Conservation (phyloP, 2,329 filamentous ascomycete species). For the Exserohilum turcica region DNA sequence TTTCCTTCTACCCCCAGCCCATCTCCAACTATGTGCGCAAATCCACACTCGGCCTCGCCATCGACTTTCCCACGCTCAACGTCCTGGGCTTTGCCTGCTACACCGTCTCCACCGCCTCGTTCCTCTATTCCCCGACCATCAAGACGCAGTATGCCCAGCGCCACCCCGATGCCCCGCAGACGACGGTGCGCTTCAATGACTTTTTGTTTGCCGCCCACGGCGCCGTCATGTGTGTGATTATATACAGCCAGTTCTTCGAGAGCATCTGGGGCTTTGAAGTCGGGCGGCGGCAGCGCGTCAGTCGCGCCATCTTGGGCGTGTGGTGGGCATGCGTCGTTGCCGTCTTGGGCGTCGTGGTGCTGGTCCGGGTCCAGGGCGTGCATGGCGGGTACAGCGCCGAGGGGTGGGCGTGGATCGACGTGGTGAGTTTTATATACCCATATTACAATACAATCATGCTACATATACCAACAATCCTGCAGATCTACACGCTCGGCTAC, state of each 20-base stretch:
- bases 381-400: constrained; percentile 53
- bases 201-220: constrained; percentile 86
- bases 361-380: constrained; percentile 52
- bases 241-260: constrained; percentile 77
- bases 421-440: constrained; percentile 54
- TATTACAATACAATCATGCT: not conserved
- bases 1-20: constrained; percentile 91
- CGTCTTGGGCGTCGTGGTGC: constrained; percentile 60
- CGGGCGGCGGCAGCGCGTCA: constrained; percentile 58
- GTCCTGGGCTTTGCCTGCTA: constrained; percentile 75
- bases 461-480: constrained; percentile 7
- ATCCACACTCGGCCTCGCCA: constrained; percentile 80
- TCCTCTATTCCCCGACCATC: constrained; percentile 80
- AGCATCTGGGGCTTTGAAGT: constrained; percentile 76
- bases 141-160: constrained; percentile 82
- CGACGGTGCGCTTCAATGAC: constrained; percentile 89
- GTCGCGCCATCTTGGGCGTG: constrained; percentile 70
- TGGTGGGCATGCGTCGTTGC: constrained; percentile 70
- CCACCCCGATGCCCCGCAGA: constrained; percentile 72
- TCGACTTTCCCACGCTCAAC: constrained; percentile 86
- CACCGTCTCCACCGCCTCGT: constrained; percentile 71
- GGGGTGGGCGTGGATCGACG: constrained; percentile 68
- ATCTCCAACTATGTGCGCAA: constrained; percentile 77
- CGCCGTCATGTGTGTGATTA: constrained; percentile 70
- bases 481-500: constrained; percentile 74